These are phyloP conservation scores for Linnemannia elongata DNA, from an alignment of 192 early-diverging fungal species.

Conservation along the genomic window DNA sequence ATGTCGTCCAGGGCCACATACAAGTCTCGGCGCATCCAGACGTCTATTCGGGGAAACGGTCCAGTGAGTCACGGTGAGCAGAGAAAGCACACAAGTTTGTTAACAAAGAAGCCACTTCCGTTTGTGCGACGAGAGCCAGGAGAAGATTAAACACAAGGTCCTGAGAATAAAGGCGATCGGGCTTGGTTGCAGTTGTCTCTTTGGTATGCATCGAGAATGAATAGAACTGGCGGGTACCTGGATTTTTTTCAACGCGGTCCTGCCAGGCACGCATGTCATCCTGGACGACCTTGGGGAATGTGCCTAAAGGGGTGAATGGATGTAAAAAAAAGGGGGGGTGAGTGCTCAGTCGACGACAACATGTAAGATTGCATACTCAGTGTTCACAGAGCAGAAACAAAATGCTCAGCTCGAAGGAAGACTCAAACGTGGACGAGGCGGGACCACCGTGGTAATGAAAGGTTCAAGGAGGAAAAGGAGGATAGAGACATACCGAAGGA, in stretches of 20 bases:
- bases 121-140: not conserved
- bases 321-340: too few relatives aligned
- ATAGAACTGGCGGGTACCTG: conserved; percentile 16
- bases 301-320: conserved; percentile 6
- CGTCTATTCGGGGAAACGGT: conserved; percentile 41
- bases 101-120: too few relatives aligned
- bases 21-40: conserved; percentile 64
- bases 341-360: too few relatives aligned
- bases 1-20: conserved; percentile 39
- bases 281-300: conserved; percentile 49
- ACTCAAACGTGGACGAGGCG: too few relatives aligned
- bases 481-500: conserved; percentile 66
- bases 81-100: not conserved
- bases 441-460: too few relatives aligned
- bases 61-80: conserved; percentile 42
- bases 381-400: too few relatives aligned
- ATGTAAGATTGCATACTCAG: too few relatives aligned
- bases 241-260: conserved; percentile 21
- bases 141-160: not conserved
- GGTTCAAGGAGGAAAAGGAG: too few relatives aligned
- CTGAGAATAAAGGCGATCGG: not conserved
- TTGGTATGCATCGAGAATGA: not conserved
- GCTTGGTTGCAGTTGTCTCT: too few relatives aligned
- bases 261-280: conserved; percentile 37
- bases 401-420: too few relatives aligned